Base-by-base conservation (phyloP, 2,329 filamentous ascomycete genomes). In the Phyllosticta paracitricarpa region DNA sequence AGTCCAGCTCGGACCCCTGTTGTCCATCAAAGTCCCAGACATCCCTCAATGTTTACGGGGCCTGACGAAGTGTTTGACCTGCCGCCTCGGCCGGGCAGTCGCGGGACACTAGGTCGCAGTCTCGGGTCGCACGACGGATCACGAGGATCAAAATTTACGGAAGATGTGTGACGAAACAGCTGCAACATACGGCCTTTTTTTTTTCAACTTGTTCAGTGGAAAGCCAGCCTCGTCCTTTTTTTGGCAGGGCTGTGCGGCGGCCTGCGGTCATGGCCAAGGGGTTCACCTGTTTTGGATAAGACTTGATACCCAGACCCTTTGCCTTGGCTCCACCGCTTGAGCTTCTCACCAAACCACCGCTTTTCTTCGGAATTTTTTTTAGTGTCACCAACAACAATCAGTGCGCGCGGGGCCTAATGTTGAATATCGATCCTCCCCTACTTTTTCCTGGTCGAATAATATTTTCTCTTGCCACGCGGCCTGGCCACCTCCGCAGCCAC, bases 1-100 rank as follows among this genome's bases (percentile, higher is more conserved):
- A 83, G 86, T n/a, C 86, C 86, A 17, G 84, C 82, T 19, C 81
- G 84, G 59, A 85, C 83, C 3, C 82, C 86, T 0, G 75, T 87
- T 17, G 81, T 82, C 62, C 80, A 83, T 62, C 76, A 80, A 57
- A 57, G 62, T 65, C 19, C 68, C 64, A 56, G 66, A 63, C 53
- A 56, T 61, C 61, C 14, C 58, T 67, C 52, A 65, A 62, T 56
- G 52, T 25, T 57, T 48, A 61, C 51, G 40, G 61, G 53, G 30
- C 40, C 62, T 14, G 33, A 25, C 14, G 53, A 56, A 3, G 35
- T 48, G 22, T 35, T 73, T 66, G 63, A 78, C 62, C 67, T 60
- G 61, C 76, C 66, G 64, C 69, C 60, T 69, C 72, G 62, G 40
- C 60, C 65, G n/a, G 63, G 68, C 25, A 62, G 66, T 9, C 66